These are phyloP conservation scores for Silene latifolia DNA, from an alignment of 148 eudicot genomes.

Conservation along the genomic window DNA sequence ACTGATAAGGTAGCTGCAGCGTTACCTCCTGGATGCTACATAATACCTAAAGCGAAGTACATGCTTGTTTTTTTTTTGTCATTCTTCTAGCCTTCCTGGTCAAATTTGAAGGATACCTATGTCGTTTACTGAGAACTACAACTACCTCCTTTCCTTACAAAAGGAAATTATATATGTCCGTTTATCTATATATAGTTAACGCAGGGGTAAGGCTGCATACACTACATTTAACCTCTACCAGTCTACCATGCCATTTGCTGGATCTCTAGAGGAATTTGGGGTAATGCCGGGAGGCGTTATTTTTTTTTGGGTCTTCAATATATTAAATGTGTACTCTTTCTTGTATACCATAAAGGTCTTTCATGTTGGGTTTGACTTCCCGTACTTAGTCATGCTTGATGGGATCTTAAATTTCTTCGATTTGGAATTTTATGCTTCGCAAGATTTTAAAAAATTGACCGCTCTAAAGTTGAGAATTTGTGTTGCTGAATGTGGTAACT, in stretches of 20 bases:
- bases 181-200: too few species aligned
- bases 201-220: too few species aligned
- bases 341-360: background rate
- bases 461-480: background rate
- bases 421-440: background rate
- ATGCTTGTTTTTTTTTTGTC: background rate
- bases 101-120: background rate
- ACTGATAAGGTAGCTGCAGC: background rate
- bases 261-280: background rate
- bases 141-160: constrained; percentile 3
- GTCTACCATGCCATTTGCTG: background rate
- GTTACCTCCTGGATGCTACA: background rate
- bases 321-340: background rate
- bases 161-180: too few species aligned
- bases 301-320: background rate
- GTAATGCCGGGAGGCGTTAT: too few species aligned
- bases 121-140: background rate
- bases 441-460: background rate
- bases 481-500: constrained; percentile 14
- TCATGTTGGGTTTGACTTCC: background rate
- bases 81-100: background rate
- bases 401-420: background rate
- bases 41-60: background rate
- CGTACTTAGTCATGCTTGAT: background rate
- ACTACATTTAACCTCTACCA: too few species aligned